These are phyloP conservation scores for Diaporthe batatas DNA, from an alignment of 2,329 filamentous ascomycete species.

Conservation along the genomic window DNA sequence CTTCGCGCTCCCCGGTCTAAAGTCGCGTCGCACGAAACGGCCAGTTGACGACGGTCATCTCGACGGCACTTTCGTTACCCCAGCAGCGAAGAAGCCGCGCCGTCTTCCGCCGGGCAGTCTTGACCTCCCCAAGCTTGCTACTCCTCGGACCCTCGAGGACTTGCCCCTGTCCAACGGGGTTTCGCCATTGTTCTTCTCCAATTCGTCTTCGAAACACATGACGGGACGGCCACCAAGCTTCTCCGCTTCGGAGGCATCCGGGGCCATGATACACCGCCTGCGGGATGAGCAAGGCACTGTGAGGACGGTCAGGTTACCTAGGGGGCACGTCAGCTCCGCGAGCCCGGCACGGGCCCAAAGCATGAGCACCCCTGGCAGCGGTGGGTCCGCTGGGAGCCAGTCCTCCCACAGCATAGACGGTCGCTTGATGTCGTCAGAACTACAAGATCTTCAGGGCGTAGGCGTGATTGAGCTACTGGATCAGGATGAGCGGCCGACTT, in stretches of 20 bases:
- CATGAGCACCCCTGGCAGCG: conserved; percentile 65
- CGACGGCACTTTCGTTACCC: conserved; percentile 35
- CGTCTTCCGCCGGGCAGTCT: conserved; percentile 60
- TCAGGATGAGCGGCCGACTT: conserved; percentile 81
- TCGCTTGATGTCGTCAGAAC: conserved; percentile 59
- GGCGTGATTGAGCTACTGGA: conserved; percentile 81
- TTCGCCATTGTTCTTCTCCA: conserved; percentile 68
- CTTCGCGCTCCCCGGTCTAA: conserved; percentile 29
- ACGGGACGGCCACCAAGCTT: conserved; percentile 55
- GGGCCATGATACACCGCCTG: conserved; percentile 62
- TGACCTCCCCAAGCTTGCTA: conserved; percentile 53
- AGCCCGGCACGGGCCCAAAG: conserved; percentile 58
- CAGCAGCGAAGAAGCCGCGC: conserved; percentile 60
- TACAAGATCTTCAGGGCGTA: conserved; percentile 72
- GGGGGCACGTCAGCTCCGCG: conserved; percentile 63
- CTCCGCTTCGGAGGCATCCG: conserved; percentile 57
- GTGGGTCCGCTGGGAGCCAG: conserved; percentile 66
- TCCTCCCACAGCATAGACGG: conserved; percentile 66
- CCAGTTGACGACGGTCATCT: conserved; percentile 46
- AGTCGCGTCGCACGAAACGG: conserved; percentile 48
- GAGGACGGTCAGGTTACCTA: conserved; percentile 68
- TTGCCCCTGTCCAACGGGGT: conserved; percentile 43
- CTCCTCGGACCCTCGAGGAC: conserved; percentile 44
- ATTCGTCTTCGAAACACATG: conserved; percentile 53
- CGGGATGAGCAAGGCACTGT: conserved; percentile 61